Percentiles rank a stretch among this genome's conserved stretches.
These are phyloP conservation scores for Podospora pseudoanserina DNA, from an alignment of 495 filamentous ascomycete genomes.

Conservation along the genomic window DNA sequence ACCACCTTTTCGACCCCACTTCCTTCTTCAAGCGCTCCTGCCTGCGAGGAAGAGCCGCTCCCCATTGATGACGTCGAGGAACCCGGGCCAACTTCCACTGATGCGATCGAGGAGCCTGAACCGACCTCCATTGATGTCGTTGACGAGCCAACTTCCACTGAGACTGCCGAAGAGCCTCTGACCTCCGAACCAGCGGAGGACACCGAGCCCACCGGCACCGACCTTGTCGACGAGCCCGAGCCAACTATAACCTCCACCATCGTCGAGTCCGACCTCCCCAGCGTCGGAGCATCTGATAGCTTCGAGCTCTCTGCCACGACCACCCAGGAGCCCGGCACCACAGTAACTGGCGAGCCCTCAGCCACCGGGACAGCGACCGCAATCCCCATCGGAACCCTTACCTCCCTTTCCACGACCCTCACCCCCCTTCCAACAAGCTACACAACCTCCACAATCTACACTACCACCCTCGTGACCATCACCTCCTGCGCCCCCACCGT, in stretches of 20 bases:
- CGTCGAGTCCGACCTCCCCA: neutral
- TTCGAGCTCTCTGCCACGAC: neutral
- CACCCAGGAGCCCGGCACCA: neutral
- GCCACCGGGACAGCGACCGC: conserved; percentile 2
- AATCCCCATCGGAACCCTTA: conserved; percentile 43
- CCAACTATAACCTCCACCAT: neutral
- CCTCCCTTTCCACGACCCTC: conserved; percentile 36
- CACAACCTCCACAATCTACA: conserved; percentile 27
- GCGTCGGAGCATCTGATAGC: neutral
- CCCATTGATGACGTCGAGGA: neutral
- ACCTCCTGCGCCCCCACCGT: conserved; percentile 52
- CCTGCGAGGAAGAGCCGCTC: neutral
- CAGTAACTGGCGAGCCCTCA: neutral
- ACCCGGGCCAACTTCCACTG: neutral
- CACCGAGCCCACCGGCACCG: neutral
- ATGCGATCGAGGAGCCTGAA: neutral
- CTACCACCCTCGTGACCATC: conserved; percentile 18
- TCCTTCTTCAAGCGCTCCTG: neutral
- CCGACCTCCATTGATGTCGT: neutral
- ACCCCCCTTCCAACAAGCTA: conserved; percentile 14
- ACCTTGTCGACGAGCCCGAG: neutral
- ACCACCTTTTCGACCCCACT: conserved; percentile 1
- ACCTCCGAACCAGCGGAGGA: neutral
- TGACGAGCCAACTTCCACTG: neutral
- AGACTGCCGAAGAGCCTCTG: neutral